Evolutionary conservation across 495 filamentous ascomycete genomes (phyloP).

Genomic region (Penicillium angulare): DNA sequence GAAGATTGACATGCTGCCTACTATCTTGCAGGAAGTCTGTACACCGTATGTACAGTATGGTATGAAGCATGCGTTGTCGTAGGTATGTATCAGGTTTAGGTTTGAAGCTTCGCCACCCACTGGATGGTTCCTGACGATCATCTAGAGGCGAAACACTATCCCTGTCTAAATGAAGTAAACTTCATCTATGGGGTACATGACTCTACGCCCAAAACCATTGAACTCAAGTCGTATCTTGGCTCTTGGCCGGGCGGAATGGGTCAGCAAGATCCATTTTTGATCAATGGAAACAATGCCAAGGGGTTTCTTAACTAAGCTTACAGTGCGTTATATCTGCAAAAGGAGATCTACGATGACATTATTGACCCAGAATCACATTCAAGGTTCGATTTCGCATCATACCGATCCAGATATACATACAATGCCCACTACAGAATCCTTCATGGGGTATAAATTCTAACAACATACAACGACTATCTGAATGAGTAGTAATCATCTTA

Average conservation of each 20-base stretch:
- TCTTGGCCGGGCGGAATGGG: constrained; percentile 5
- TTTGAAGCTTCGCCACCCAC: constrained; percentile 3
- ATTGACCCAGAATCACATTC: too few relatives aligned
- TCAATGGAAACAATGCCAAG: not conserved
- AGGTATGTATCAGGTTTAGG: not conserved
- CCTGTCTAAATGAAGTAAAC: not conserved
- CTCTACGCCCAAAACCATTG: constrained; percentile 5
- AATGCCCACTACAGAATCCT: too few relatives aligned
- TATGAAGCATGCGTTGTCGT: not conserved
- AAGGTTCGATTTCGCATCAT: too few relatives aligned
- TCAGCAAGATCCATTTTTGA: not conserved
- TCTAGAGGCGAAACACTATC: not conserved
- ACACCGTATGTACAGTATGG: not conserved
- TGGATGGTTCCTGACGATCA: not conserved
- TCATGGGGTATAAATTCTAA: too few relatives aligned
- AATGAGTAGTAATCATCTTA: too few relatives aligned
- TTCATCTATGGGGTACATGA: too few relatives aligned
- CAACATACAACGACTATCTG: too few relatives aligned
- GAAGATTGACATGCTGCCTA: constrained; percentile 5
- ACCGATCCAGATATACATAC: too few relatives aligned
- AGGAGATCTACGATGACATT: too few relatives aligned
- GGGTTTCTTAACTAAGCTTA: not conserved
- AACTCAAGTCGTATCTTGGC: constrained; percentile 4
- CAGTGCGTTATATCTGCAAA: too few relatives aligned
- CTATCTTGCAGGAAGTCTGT: not conserved